Conservation (phyloP, 371 early-diverging fungal species). For the Mortierella sp. region DNA sequence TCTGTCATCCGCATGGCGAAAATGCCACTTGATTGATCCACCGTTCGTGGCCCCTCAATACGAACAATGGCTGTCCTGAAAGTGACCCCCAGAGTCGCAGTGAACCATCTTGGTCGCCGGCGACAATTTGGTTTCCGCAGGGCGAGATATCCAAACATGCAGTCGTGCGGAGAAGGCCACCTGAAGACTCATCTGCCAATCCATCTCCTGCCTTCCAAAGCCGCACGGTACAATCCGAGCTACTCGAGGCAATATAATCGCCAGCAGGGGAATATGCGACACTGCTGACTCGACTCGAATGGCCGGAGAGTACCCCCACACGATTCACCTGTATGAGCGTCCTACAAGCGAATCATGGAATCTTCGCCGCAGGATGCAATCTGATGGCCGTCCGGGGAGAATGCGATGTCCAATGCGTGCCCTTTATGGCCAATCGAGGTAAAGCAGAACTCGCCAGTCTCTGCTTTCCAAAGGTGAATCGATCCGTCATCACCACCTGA, state of each 20-base stretch:
- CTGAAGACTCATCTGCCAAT: no score
- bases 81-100: no score
- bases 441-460: background rate
- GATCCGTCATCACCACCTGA: constrained; percentile 2
- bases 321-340: no score
- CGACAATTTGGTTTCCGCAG: no score
- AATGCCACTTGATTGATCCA: no score
- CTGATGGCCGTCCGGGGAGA: background rate
- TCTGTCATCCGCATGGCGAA: no score
- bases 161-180: no score
- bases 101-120: no score
- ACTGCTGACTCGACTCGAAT: background rate
- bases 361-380: background rate
- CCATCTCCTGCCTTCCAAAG: constrained; percentile 18
- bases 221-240: constrained; percentile 9
- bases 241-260: background rate
- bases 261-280: constrained; percentile 7
- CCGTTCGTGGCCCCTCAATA: no score
- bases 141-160: no score
- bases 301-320: no score
- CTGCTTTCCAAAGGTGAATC: constrained; percentile 5
- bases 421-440: background rate
- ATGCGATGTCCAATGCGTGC: background rate
- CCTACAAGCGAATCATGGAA: background rate
- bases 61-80: no score